A percentile compares a stretch with the other conserved stretches of the same genome.
Evolutionary conservation across 148 eudicot genomes (phyloP).

Genomic region (Rhododendron mucronatum): DNA sequence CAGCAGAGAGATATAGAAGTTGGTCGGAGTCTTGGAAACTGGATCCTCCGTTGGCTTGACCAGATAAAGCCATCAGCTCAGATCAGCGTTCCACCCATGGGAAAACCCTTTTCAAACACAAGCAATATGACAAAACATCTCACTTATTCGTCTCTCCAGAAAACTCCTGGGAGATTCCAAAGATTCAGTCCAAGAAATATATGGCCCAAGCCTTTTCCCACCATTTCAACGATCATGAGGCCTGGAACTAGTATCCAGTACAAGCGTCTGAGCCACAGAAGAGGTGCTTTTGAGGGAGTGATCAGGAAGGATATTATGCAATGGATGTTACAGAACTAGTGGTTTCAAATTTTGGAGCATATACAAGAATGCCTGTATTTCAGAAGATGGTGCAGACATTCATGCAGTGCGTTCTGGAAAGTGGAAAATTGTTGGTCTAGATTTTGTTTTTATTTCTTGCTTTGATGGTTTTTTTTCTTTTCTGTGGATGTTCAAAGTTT

Average conservation of each 20-base stretch:
- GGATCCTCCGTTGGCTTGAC: conserved; percentile 80
- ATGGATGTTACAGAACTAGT: conserved; percentile 45
- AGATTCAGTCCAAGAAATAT: conserved; percentile 27
- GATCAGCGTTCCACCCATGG: conserved; percentile 37
- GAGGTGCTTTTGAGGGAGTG: conserved; percentile 30
- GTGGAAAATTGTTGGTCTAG: not conserved
- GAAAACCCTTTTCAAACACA: conserved; percentile 21
- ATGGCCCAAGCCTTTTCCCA: conserved; percentile 53
- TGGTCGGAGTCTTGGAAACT: conserved; percentile 70
- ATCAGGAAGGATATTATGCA: conserved; percentile 60
- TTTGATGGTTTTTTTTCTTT: not conserved
- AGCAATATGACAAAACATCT: conserved; percentile 26
- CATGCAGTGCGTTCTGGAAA: not conserved
- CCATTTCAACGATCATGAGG: conserved; percentile 48
- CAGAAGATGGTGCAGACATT: not conserved
- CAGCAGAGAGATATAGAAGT: conserved; percentile 77
- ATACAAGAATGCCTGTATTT: not conserved
- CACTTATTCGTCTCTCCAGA: conserved; percentile 27
- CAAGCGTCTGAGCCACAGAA: conserved; percentile 37
- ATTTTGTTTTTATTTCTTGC: not conserved
- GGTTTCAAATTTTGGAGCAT: not conserved
- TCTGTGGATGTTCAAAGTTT: not conserved
- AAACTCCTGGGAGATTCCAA: conserved; percentile 20
- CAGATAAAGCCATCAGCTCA: conserved; percentile 78
- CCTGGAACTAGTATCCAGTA: conserved; percentile 48